phyloP scores from a whole-genome alignment of 495 filamentous ascomycete species.

The Venustampulla echinocandica region DNA sequence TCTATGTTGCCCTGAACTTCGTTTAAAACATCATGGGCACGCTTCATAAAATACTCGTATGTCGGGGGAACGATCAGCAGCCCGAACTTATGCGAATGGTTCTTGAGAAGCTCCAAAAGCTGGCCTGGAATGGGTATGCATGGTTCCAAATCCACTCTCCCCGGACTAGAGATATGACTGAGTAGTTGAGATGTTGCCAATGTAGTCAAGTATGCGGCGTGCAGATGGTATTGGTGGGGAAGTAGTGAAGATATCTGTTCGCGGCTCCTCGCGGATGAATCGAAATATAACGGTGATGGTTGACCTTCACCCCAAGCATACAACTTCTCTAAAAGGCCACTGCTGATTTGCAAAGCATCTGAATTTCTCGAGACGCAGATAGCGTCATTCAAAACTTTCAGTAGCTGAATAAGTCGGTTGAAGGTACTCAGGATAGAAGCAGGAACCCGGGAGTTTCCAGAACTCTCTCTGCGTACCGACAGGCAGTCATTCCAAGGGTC shows the following conservation, averaged over 20 bases:
- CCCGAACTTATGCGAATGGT: slow-evolving; percentile 39
- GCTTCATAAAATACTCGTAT: slow-evolving; percentile 28
- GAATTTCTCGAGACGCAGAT: slow-evolving; percentile 4
- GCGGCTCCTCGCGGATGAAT: slow-evolving; percentile 35
- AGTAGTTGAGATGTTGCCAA: slow-evolving; percentile 38
- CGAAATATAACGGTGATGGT: slow-evolving; percentile 34
- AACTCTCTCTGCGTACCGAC: slow-evolving; percentile 28
- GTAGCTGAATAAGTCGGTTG: slow-evolving; percentile 44
- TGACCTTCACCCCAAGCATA: slow-evolving; percentile 24
- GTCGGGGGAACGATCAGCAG: slow-evolving; percentile 40
- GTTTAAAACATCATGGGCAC: slow-evolving; percentile 24
- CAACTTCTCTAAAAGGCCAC: slow-evolving; percentile 11
- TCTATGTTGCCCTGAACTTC: slow-evolving; percentile 19
- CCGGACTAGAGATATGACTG: slow-evolving; percentile 28
- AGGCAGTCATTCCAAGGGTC: slow-evolving; percentile 55
- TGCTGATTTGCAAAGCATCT: slow-evolving; percentile 14
- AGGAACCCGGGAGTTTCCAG: slow-evolving; percentile 39
- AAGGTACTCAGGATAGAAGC: slow-evolving; percentile 54
- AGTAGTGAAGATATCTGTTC: slow-evolving; percentile 36
- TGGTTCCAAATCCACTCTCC: slow-evolving; percentile 33
- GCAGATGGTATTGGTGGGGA: slow-evolving; percentile 42
- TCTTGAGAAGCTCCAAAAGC: slow-evolving; percentile 34
- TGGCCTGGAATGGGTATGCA: slow-evolving; percentile 38
- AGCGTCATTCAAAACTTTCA: slow-evolving; percentile 32
- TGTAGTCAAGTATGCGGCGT: slow-evolving; percentile 37